Evolutionary conservation across 164 flowering plant species (phyloP).

Genomic region (Magnolia kwangsiensis): DNA sequence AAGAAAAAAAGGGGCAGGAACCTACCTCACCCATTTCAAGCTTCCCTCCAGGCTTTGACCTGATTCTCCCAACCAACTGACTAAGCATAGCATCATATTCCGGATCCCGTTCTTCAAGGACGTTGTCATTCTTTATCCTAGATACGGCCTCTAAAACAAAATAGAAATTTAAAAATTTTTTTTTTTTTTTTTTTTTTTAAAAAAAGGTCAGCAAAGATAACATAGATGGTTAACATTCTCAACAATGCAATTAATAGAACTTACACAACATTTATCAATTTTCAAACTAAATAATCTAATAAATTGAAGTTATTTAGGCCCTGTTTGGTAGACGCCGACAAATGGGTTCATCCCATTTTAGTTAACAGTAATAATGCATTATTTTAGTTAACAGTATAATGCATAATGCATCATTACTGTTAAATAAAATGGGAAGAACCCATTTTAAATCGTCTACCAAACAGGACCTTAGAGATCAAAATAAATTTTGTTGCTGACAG

Average conservation of each 20-base stretch:
- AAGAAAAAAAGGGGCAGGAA: not conserved
- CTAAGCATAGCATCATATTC: constrained; percentile 76
- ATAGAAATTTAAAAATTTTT: constrained; percentile 1
- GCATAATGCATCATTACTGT: no score
- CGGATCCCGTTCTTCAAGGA: constrained; percentile 68
- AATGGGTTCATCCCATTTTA: no score
- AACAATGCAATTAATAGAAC: not conserved
- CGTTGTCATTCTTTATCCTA: constrained; percentile 35
- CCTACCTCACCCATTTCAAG: constrained; percentile 94
- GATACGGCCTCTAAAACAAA: constrained; percentile 31
- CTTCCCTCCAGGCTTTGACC: constrained; percentile 79
- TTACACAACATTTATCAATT: not conserved
- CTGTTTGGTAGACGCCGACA: no score
- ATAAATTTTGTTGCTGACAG: not conserved
- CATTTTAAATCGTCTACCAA: no score
- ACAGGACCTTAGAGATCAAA: no score
- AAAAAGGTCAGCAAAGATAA: no score
- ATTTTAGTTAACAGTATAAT: no score
- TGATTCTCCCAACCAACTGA: constrained; percentile 85
- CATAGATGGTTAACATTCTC: not conserved
- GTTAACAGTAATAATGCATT: no score
- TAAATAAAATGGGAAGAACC: no score
- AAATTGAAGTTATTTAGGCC: no score
- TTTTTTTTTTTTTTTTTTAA: no score
- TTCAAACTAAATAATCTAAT: not conserved